These are phyloP conservation scores for Suillus plorans DNA, from an alignment of 768 basidiomycete genomes.

Conservation along the genomic window DNA sequence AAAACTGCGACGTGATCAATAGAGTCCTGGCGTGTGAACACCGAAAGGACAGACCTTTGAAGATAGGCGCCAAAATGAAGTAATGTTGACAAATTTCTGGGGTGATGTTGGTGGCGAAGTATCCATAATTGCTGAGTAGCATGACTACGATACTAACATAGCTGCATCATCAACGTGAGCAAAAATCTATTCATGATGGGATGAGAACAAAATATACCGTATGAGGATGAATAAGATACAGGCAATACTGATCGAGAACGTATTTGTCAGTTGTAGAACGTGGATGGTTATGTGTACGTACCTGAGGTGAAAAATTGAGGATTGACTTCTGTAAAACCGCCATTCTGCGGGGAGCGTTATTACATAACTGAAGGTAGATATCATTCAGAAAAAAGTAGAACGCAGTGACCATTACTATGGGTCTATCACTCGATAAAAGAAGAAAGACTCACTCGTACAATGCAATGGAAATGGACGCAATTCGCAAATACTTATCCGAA, in stretches of 20 bases:
- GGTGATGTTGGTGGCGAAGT: conserved; percentile 54
- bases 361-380: conserved; percentile 23
- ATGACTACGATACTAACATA: conserved; percentile 47
- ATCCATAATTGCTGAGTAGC: conserved; percentile 54
- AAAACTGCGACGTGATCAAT: conserved; percentile 40
- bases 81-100: conserved; percentile 45
- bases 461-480: conserved; percentile 38
- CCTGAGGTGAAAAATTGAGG: conserved; percentile 27
- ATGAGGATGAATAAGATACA: conserved; percentile 35
- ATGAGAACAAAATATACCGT: conserved; percentile 16
- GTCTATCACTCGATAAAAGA: not conserved
- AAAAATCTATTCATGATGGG: not conserved
- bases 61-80: conserved; percentile 51
- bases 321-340: conserved; percentile 34
- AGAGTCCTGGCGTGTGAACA: not conserved
- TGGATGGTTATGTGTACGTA: conserved; percentile 6
- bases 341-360: conserved; percentile 33
- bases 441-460: conserved; percentile 35
- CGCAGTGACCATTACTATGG: not conserved
- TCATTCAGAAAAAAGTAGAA: not conserved
- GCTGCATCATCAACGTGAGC: conserved; percentile 9
- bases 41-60: conserved; percentile 51
- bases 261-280: not conserved
- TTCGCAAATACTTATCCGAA: conserved; percentile 34
- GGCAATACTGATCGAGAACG: conserved; percentile 19